Base-by-base conservation (phyloP, 495 filamentous ascomycete genomes). In the Niebla homalea region DNA sequence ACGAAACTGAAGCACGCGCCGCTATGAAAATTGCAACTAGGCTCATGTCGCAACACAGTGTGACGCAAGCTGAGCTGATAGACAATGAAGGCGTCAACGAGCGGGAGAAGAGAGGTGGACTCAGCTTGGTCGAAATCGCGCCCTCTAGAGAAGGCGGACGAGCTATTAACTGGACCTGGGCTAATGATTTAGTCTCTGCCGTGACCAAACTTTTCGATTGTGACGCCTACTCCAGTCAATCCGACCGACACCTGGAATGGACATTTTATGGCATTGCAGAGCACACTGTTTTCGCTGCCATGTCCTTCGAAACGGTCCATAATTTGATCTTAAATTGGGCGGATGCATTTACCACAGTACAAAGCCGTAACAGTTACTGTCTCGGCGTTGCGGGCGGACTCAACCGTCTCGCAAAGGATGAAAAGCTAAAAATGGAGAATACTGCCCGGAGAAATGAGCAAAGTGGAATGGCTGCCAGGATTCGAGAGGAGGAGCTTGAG, bases 221-320 rank as follows among this genome's bases (percentile, higher is more conserved):
- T 48, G 58, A 46, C 16, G 50, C 35, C 39, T 58, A 48, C 26
- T 48, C 45, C 19, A 55, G 26, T 2, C 25, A 20, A 18, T 12
- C 37, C 5, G 12, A 11, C 19, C 35, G 47, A n/a, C 32, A 32
- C 15, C 40, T 59, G 6, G 52, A 55, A 47, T 66, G 54, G 54
- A 58, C 50, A 1, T 67, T 66, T 48, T 64, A 61, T 53, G 61
- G 64, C 3, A 60, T 66, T 53, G 54, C 62, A 25, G 41, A 53
- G 16, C 64, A 66, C 50, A 68, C 63, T 4, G 59, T 61, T 35
- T 52, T 61, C 10, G 61, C 64, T n/a, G 62, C 62, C 32, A 56
- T 56, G 48, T 47, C 56, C 4, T 66, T 65, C 25, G 60, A 62
- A 42, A 50, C 58, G 49, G 49, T 55, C 11, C 58, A 65, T 41